Percentiles rank a stretch among this genome's conserved stretches.
Evolutionary conservation across 1,139 yeast genomes (phyloP).

Genomic region (Pichia cactophila): DNA sequence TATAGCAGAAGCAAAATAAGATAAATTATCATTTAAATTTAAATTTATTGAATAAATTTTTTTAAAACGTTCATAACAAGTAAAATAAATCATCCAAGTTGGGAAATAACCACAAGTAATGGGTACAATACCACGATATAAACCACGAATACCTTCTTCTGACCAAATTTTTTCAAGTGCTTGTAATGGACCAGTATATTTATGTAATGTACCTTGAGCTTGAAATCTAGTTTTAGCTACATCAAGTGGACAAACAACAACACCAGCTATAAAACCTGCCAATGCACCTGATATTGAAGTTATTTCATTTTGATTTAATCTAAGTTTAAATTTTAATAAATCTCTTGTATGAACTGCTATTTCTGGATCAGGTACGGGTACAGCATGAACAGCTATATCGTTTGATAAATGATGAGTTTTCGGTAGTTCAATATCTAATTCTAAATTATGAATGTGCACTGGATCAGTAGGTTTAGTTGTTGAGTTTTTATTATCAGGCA

Average conservation of each 20-base stretch:
- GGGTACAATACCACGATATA: slow-evolving; percentile 87
- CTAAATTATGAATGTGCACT: neutral
- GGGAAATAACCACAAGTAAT: slow-evolving; percentile 91
- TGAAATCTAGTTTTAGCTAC: slow-evolving; percentile 91
- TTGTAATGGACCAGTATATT: slow-evolving; percentile 48
- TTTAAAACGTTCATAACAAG: slow-evolving; percentile 79
- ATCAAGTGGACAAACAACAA: slow-evolving; percentile 88
- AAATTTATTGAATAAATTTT: slow-evolving; percentile 33
- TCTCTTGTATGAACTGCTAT: slow-evolving; percentile 11
- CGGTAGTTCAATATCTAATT: slow-evolving; percentile 7
- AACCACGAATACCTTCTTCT: slow-evolving; percentile 78
- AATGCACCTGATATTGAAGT: slow-evolving; percentile 77
- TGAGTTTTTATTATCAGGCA: neutral
- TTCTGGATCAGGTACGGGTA: slow-evolving; percentile 13
- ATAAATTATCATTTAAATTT: slow-evolving; percentile 40
- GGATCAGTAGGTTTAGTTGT: neutral
- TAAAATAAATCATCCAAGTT: slow-evolving; percentile 94
- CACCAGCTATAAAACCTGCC: slow-evolving; percentile 86
- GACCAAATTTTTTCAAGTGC: slow-evolving; percentile 55
- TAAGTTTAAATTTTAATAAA: slow-evolving; percentile 11
- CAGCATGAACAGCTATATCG: slow-evolving; percentile 16
- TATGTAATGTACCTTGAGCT: slow-evolving; percentile 61
- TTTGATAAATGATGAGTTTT: slow-evolving; percentile 13
- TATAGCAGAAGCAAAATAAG: slow-evolving; percentile 74
- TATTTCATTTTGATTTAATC: slow-evolving; percentile 31